These are phyloP conservation scores for Combretum micranthum DNA, from an alignment of 345 rosid genomes.

Conservation along the genomic window DNA sequence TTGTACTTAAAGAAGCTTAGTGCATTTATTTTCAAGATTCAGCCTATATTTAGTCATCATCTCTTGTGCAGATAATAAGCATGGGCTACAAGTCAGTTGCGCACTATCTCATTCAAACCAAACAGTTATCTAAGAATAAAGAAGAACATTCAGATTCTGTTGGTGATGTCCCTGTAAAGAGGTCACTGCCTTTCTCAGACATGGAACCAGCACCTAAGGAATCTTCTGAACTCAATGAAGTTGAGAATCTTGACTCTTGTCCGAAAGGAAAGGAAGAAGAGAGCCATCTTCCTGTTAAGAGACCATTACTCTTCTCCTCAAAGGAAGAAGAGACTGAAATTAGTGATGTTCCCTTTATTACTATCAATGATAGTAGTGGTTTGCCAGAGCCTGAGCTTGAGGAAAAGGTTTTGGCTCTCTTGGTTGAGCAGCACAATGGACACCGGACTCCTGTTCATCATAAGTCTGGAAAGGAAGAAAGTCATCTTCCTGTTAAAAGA, in stretches of 20 bases:
- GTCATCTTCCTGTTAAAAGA: conserved; percentile 32
- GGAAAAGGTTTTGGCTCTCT: conserved; percentile 9
- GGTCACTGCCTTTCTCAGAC: conserved; percentile 10
- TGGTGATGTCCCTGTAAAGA: conserved; percentile 31
- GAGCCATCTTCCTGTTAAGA: conserved; percentile 26
- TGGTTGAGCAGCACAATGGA: conserved; percentile 3
- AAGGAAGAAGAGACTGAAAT: conserved; percentile 16
- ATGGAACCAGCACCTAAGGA: neutral
- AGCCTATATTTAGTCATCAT: conserved; percentile 9
- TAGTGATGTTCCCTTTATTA: conserved; percentile 5
- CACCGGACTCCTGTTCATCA: neutral
- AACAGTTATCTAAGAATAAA: conserved; percentile 18
- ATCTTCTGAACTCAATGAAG: neutral
- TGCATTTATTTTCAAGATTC: neutral
- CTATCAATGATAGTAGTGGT: neutral
- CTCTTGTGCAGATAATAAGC: conserved; percentile 37
- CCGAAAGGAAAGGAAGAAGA: neutral
- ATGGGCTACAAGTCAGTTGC: conserved; percentile 93
- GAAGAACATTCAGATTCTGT: conserved; percentile 21
- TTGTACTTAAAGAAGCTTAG: neutral
- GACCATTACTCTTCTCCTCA: conserved; percentile 45
- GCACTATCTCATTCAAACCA: conserved; percentile 75
- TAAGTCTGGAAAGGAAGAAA: neutral
- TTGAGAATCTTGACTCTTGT: neutral
- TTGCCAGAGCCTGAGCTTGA: conserved; percentile 1